phyloP scores from a whole-genome alignment of 23 red algal genomes.

The Pyropia haitanensis region DNA sequence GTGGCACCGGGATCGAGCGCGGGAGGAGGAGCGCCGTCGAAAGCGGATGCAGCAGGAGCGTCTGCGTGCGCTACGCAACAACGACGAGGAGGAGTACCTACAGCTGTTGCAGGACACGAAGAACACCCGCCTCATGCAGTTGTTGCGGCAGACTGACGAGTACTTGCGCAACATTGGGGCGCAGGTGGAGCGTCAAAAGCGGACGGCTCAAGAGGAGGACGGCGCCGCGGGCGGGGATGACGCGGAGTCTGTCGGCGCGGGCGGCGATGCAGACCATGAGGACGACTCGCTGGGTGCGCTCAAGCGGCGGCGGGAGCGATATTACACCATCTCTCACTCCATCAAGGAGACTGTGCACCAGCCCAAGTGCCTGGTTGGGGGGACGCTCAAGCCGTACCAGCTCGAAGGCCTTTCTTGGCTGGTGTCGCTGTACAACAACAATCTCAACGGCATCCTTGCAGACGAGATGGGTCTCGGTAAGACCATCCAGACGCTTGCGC shows the following conservation, averaged over 20 bases:
- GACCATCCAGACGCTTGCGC: conserved; percentile 88
- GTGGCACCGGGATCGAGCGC: conserved; percentile 59
- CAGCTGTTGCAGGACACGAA: conserved; percentile 77
- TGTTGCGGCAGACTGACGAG: conserved; percentile 84
- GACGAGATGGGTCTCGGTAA: conserved; percentile 99
- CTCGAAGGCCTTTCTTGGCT: conserved; percentile 90
- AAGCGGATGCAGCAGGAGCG: conserved; percentile 83
- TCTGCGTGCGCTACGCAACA: conserved; percentile 74
- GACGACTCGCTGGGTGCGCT: conserved; percentile 50
- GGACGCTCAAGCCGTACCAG: conserved; percentile 89
- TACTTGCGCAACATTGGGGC: conserved; percentile 84
- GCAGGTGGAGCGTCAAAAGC: conserved; percentile 81
- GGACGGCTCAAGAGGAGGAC: conserved; percentile 31
- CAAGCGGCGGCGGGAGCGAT: conserved; percentile 70
- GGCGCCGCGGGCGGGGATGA: background rate
- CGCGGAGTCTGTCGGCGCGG: conserved; percentile 2
- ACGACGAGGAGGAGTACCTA: conserved; percentile 95
- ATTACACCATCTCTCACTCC: conserved; percentile 84
- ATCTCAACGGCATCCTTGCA: conserved; percentile 86
- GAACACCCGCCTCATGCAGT: conserved; percentile 76
- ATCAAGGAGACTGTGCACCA: conserved; percentile 82
- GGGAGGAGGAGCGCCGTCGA: conserved; percentile 80
- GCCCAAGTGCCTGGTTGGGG: conserved; percentile 62
- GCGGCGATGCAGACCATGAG: conserved; percentile 7
- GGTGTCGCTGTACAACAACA: conserved; percentile 90